These are phyloP conservation scores for Arabidopsis lyrata DNA, from an alignment of 441 rosid species.

Conservation along the genomic window DNA sequence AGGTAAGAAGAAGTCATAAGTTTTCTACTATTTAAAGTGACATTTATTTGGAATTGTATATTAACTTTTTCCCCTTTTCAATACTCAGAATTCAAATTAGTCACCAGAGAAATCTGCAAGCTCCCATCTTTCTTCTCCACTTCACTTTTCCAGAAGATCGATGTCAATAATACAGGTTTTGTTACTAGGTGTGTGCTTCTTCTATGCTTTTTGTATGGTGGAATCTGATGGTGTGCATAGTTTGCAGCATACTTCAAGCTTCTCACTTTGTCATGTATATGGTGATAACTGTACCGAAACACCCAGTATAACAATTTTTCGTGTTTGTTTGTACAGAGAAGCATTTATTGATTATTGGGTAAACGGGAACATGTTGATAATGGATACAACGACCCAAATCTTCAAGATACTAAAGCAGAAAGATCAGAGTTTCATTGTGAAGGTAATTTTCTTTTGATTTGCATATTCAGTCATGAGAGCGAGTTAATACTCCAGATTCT, in stretches of 20 bases:
- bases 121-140: conserved; percentile 94
- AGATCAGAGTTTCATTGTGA: conserved; percentile 72
- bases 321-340: conserved; percentile 58
- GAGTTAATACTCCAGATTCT: not conserved
- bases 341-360: conserved; percentile 93
- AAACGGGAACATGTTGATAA: conserved; percentile 77
- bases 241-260: conserved; percentile 4
- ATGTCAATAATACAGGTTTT: conserved; percentile 65
- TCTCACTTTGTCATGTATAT: not conserved
- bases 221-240: not conserved
- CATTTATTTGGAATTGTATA: conserved; percentile 25
- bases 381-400: conserved; percentile 83
- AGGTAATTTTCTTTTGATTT: conserved; percentile 56
- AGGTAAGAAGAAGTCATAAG: conserved; percentile 55
- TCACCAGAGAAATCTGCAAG: conserved; percentile 95
- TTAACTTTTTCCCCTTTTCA: conserved; percentile 30
- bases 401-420: conserved; percentile 83
- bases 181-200: conserved; percentile 72
- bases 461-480: conserved; percentile 4
- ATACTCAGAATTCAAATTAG: conserved; percentile 78
- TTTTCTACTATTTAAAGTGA: conserved; percentile 9
- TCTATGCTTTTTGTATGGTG: conserved; percentile 2
- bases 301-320: not conserved
- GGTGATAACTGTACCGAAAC: not conserved
- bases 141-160: conserved; percentile 81